phyloP scores from a whole-genome alignment of 345 rosid genomes.

The Eutrema japonicum region DNA sequence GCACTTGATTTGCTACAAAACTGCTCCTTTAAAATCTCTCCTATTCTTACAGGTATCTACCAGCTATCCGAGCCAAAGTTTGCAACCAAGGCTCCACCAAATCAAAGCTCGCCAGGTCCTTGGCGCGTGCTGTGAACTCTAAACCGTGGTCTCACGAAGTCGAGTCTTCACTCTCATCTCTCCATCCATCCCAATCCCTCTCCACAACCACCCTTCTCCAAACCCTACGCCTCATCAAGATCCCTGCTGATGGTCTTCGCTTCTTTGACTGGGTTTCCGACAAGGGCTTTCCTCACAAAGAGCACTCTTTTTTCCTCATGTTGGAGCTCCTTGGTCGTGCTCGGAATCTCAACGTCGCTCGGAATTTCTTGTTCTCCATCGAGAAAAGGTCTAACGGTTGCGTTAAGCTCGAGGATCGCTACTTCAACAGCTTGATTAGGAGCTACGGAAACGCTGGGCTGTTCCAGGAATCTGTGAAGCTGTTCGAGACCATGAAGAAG shows the following conservation, averaged over 20 bases:
- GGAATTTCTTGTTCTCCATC: slow-evolving; percentile 74
- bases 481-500: slow-evolving; percentile 68
- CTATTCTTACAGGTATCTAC: not conserved
- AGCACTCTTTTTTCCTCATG: slow-evolving; percentile 67
- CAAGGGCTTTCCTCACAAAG: slow-evolving; percentile 54
- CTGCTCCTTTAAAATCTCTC: not conserved
- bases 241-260: slow-evolving; percentile 58
- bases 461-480: slow-evolving; percentile 68
- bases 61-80: not conserved
- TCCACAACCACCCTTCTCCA: slow-evolving; percentile 63
- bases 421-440: slow-evolving; percentile 74
- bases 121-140: slow-evolving; percentile 64
- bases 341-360: slow-evolving; percentile 69
- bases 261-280: slow-evolving; percentile 68
- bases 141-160: slow-evolving; percentile 60
- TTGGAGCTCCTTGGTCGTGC: slow-evolving; percentile 63
- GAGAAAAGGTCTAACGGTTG: slow-evolving; percentile 60
- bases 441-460: slow-evolving; percentile 74
- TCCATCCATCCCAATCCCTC: slow-evolving; percentile 53
- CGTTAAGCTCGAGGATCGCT: slow-evolving; percentile 65
- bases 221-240: slow-evolving; percentile 59
- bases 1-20: not conserved
- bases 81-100: slow-evolving; percentile 33
- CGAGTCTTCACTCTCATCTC: slow-evolving; percentile 64
- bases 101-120: slow-evolving; percentile 52